Evolutionary conservation across 1,139 yeast species (phyloP).

Genomic region (Maudiozyma humilis): DNA sequence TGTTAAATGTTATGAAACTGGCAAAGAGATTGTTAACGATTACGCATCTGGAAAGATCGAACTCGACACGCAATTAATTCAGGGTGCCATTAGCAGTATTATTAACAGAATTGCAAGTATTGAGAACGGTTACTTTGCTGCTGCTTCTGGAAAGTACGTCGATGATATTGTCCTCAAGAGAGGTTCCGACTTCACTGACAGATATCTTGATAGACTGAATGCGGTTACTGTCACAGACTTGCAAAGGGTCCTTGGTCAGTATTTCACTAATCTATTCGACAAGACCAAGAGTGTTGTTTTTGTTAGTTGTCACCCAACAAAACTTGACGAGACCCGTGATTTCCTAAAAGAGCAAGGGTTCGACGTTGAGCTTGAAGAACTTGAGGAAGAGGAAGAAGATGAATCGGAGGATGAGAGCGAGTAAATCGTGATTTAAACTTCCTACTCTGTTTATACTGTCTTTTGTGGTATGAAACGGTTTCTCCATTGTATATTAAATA

Average conservation of each 20-base stretch:
- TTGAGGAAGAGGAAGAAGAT: conserved; percentile 34
- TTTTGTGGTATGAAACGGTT: background rate
- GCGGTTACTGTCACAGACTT: conserved; percentile 52
- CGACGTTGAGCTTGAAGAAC: conserved; percentile 48
- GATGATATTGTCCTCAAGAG: conserved; percentile 61
- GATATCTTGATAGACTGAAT: conserved; percentile 43
- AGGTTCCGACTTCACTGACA: conserved; percentile 54
- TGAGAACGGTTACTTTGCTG: conserved; percentile 51
- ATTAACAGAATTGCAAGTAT: conserved; percentile 62
- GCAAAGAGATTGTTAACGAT: conserved; percentile 56
- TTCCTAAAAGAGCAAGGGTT: conserved; percentile 54
- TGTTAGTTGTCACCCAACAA: conserved; percentile 65
- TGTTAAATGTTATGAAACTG: conserved; percentile 59
- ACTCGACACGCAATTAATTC: conserved; percentile 53
- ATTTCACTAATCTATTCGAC: conserved; percentile 56
- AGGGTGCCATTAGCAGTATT: conserved; percentile 68
- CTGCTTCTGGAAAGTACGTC: conserved; percentile 58
- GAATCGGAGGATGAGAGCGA: conserved; percentile 7
- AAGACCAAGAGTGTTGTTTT: conserved; percentile 51
- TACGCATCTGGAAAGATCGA: conserved; percentile 45
- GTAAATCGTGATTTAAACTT: background rate
- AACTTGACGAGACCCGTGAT: conserved; percentile 40
- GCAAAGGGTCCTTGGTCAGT: conserved; percentile 45
- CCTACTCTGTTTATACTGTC: too few species aligned
- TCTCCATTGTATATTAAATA: background rate